phyloP scores from a whole-genome alignment of 2,329 filamentous ascomycete species.

The Colletotrichum sidae region DNA sequence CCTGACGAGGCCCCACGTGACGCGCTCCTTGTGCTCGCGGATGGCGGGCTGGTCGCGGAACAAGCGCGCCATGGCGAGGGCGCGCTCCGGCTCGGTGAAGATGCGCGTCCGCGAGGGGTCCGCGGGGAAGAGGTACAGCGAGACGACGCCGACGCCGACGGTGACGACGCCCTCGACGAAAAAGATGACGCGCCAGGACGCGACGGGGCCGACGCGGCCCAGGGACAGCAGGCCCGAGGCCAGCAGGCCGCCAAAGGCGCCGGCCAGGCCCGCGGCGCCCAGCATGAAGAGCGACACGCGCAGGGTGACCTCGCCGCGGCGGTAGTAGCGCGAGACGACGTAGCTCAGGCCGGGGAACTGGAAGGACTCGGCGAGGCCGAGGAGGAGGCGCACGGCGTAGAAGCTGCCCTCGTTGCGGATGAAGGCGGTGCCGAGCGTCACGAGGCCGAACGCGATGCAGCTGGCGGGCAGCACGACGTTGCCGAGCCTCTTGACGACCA shows the following conservation, averaged over 20 bases:
- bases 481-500: conserved; percentile 39
- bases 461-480: conserved; percentile 41
- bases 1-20: conserved; percentile 38
- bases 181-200: conserved; percentile 72
- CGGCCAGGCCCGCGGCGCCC: conserved; percentile 71
- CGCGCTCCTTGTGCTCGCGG: conserved; percentile 39
- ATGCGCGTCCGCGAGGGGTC: conserved; percentile 40
- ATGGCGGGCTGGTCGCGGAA: conserved; percentile 55
- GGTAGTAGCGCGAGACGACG: conserved; percentile 73
- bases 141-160: conserved; percentile 62
- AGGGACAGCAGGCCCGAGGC: conserved; percentile 52
- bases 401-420: conserved; percentile 60
- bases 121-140: conserved; percentile 41
- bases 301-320: conserved; percentile 67
- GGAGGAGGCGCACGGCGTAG: conserved; percentile 69
- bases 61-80: conserved; percentile 72
- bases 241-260: conserved; percentile 75
- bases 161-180: conserved; percentile 50
- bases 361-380: conserved; percentile 73
- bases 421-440: conserved; percentile 70
- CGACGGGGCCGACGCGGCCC: conserved; percentile 39
- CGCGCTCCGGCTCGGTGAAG: conserved; percentile 70
- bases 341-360: conserved; percentile 76
- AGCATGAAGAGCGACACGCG: conserved; percentile 73
- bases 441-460: conserved; percentile 66